phyloP scores from a whole-genome alignment of 2,329 filamentous ascomycete genomes.

The Fusarium verrucosum region DNA sequence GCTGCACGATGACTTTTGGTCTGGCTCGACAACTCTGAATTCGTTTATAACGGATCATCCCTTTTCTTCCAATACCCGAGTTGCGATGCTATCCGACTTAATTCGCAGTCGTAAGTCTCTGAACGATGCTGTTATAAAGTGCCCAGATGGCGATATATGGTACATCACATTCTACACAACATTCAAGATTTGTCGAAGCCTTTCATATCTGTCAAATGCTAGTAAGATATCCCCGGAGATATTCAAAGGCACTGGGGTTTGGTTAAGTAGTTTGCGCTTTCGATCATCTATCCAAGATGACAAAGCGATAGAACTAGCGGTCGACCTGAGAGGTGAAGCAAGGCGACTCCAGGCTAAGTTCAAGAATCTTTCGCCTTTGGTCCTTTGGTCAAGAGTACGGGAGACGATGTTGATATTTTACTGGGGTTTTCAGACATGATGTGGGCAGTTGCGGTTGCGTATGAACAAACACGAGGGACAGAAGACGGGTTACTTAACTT shows the following conservation, averaged over 20 bases:
- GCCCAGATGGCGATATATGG: background rate
- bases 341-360: background rate
- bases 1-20: slow-evolving; percentile 17
- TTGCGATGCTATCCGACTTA: background rate
- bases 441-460: slow-evolving; percentile 5
- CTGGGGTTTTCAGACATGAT: slow-evolving; percentile 7
- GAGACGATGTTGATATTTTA: background rate
- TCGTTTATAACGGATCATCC: background rate
- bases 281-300: background rate
- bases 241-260: background rate
- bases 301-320: background rate
- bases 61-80: background rate
- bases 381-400: background rate
- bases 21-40: background rate
- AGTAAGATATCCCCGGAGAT: slow-evolving; percentile 4
- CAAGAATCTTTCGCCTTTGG: background rate
- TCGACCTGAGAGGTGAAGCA: slow-evolving; percentile 1
- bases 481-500: background rate
- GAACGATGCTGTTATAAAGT: background rate
- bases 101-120: slow-evolving; percentile 2
- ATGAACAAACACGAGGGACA: background rate
- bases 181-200: slow-evolving; percentile 11
- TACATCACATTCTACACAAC: slow-evolving; percentile 19
- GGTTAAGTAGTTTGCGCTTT: background rate
- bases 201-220: slow-evolving; percentile 11